A percentile compares a stretch with the other conserved stretches of the same genome.
Conservation (phyloP, 768 basidiomycete species). For the Russula foetens region DNA sequence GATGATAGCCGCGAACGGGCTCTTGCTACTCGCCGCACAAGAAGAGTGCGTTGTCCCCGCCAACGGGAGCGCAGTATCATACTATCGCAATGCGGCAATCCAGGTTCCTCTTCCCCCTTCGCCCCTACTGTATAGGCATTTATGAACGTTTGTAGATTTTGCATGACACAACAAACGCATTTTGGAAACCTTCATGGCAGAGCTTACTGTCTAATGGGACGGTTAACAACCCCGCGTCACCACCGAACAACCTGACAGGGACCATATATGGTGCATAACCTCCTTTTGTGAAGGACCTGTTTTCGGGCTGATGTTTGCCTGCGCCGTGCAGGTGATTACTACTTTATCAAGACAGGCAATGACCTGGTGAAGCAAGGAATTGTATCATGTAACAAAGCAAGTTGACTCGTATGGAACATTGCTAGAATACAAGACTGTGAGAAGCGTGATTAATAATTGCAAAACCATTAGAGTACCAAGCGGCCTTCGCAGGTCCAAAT, state of each 20-base stretch:
- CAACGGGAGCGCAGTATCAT: slow-evolving; percentile 25
- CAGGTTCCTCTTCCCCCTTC: slow-evolving; percentile 28
- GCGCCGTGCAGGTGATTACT: slow-evolving; percentile 48
- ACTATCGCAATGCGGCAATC: slow-evolving; percentile 44
- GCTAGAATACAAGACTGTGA: not conserved
- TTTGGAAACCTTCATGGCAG: slow-evolving; percentile 52
- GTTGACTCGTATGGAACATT: not conserved
- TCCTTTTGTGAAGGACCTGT: not conserved
- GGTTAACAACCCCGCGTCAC: slow-evolving; percentile 42
- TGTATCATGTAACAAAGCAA: slow-evolving; percentile 32
- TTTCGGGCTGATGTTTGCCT: no score
- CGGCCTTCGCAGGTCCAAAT: no score
- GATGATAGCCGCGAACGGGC: slow-evolving; percentile 49
- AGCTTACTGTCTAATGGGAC: slow-evolving; percentile 61
- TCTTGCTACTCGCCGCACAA: slow-evolving; percentile 46
- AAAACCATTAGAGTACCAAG: no score
- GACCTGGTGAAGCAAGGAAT: slow-evolving; percentile 40
- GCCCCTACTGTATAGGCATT: not conserved
- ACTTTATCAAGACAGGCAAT: slow-evolving; percentile 49
- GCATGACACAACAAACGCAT: slow-evolving; percentile 8
- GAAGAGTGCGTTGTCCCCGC: slow-evolving; percentile 29
- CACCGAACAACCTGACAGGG: slow-evolving; percentile 49
- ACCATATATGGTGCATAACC: slow-evolving; percentile 42
- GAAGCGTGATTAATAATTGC: no score
- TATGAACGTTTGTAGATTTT: slow-evolving; percentile 2